A percentile compares a stretch with the other conserved stretches of the same genome.
Conservation (phyloP, 441 rosid species). For the Populus trichocarpa region DNA sequence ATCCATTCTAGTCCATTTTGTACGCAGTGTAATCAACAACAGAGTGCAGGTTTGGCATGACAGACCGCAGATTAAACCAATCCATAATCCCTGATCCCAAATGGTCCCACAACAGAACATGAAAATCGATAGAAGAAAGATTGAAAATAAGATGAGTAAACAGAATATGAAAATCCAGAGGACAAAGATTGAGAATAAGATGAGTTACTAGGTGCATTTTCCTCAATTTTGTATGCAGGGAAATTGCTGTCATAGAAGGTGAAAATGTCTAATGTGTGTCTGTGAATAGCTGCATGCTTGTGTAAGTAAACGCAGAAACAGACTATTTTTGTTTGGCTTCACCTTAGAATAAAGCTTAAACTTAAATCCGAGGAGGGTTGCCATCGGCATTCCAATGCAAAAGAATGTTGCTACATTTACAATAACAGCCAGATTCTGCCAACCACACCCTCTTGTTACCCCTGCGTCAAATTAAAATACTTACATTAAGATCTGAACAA, state of each 20-base stretch:
- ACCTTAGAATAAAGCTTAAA: conserved; percentile 46
- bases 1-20: conserved; percentile 41
- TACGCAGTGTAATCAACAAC: conserved; percentile 33
- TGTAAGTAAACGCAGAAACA: not conserved
- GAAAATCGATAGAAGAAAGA: not conserved
- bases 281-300: not conserved
- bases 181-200: not conserved
- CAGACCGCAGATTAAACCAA: too few species aligned
- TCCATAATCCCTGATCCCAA: too few species aligned
- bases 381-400: conserved; percentile 50
- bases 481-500: not conserved
- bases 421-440: conserved; percentile 46
- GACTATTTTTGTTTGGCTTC: not conserved
- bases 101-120: not conserved
- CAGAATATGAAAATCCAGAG: not conserved
- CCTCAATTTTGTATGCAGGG: not conserved
- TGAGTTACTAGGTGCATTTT: not conserved
- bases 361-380: conserved; percentile 45
- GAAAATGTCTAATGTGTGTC: not conserved
- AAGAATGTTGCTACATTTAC: conserved; percentile 48
- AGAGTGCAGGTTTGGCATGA: conserved; percentile 38
- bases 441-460: conserved; percentile 64
- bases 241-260: not conserved
- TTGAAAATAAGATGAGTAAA: too few species aligned
- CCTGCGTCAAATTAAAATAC: conserved; percentile 26